phyloP scores from a whole-genome alignment of 2,329 filamentous ascomycete species.

The Aspergillus pseudoglaucus region DNA sequence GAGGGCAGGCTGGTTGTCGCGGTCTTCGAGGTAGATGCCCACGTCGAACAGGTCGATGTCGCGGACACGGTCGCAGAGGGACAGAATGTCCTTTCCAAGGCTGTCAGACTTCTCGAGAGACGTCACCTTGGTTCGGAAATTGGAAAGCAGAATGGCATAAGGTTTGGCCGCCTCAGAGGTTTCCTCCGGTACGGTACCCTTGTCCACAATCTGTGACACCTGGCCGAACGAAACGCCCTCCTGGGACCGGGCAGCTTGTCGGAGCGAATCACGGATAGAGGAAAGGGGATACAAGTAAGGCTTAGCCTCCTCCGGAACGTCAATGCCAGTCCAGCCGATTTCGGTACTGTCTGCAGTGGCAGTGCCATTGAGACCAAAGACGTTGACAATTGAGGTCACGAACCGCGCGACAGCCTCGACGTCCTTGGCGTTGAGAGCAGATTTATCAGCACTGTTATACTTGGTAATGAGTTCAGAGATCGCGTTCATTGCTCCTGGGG shows the following conservation, averaged over 20 bases:
- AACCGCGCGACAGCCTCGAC: conserved; percentile 60
- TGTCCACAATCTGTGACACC: conserved; percentile 34
- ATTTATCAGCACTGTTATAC: conserved; percentile 56
- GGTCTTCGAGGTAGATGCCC: conserved; percentile 82
- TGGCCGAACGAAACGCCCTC: conserved; percentile 34
- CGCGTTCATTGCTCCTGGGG: conserved; percentile 68
- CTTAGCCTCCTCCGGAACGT: conserved; percentile 54
- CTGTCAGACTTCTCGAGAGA: conserved; percentile 41
- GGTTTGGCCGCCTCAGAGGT: conserved; percentile 28
- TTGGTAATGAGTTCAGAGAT: conserved; percentile 72
- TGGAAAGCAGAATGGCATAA: conserved; percentile 44
- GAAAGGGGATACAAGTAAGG: conserved; percentile 56
- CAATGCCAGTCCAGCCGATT: conserved; percentile 61
- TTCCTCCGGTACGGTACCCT: conserved; percentile 17
- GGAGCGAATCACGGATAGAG: conserved; percentile 51
- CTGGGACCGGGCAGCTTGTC: conserved; percentile 49
- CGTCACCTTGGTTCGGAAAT: conserved; percentile 35
- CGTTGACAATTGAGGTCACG: conserved; percentile 76
- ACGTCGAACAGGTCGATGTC: conserved; percentile 75
- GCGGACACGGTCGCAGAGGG: conserved; percentile 71
- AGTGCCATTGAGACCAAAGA: conserved; percentile 63
- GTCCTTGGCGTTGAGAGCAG: conserved; percentile 41
- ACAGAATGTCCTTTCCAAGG: conserved; percentile 65
- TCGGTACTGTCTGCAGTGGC: conserved; percentile 28
- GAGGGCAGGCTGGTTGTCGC: conserved; percentile 61